Evolutionary conservation across 2,329 filamentous ascomycete genomes (phyloP).

Genomic region (Gnomoniopsis sp.): DNA sequence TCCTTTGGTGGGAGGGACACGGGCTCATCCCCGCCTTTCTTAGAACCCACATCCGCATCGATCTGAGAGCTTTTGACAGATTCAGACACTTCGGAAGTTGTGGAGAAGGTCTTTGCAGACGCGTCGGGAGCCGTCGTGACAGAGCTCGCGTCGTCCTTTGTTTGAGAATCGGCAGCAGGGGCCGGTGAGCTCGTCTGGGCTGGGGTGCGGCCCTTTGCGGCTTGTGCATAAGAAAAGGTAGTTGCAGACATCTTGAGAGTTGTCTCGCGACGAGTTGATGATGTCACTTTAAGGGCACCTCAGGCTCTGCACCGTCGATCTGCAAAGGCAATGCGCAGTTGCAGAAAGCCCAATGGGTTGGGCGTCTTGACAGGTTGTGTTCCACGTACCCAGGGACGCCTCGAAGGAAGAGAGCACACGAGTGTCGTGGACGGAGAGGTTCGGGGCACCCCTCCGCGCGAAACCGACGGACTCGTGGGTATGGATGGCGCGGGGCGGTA

Average conservation of each 20-base stretch:
- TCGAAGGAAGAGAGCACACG: slow-evolving; percentile 13
- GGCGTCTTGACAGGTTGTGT: slow-evolving; percentile 9
- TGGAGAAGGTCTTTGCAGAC: slow-evolving; percentile 34
- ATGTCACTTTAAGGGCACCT: slow-evolving; percentile 8
- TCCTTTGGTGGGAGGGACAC: slow-evolving; percentile 35
- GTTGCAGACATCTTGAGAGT: slow-evolving; percentile 44
- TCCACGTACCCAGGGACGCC: slow-evolving; percentile 16
- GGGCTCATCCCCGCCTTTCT: slow-evolving; percentile 25
- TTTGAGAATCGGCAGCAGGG: slow-evolving; percentile 29
- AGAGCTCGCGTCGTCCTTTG: slow-evolving; percentile 31
- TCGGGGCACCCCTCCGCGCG: slow-evolving; percentile 6
- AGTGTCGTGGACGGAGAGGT: slow-evolving; percentile 9
- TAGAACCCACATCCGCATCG: slow-evolving; percentile 23
- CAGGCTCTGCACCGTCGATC: slow-evolving; percentile 7
- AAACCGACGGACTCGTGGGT: neutral
- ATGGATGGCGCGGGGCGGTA: neutral
- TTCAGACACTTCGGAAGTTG: slow-evolving; percentile 30
- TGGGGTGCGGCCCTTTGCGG: slow-evolving; percentile 72
- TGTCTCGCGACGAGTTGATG: slow-evolving; percentile 1
- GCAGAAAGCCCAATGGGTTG: slow-evolving; percentile 12
- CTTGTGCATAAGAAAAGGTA: slow-evolving; percentile 91
- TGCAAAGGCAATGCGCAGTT: slow-evolving; percentile 13
- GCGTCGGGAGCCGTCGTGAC: slow-evolving; percentile 32
- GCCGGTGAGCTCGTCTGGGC: slow-evolving; percentile 35
- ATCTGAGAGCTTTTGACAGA: slow-evolving; percentile 23